Evolutionary conservation across 2,329 filamentous ascomycete species (phyloP).

Genomic region (Penicillium verrucosum): DNA sequence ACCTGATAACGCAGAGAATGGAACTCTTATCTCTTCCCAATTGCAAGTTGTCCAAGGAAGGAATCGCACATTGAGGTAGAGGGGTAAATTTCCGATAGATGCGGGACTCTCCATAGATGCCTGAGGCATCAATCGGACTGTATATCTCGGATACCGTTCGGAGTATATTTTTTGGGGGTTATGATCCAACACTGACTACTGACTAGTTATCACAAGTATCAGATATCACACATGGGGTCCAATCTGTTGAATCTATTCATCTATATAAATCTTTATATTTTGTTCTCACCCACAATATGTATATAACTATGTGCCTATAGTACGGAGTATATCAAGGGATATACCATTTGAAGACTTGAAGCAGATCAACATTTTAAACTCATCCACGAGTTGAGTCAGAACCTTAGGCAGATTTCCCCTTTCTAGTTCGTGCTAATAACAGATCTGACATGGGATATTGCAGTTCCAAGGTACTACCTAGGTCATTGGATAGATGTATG

Average conservation of each 20-base stretch:
- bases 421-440: neutral
- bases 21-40: constrained; percentile 11
- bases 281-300: neutral
- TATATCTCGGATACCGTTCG: neutral
- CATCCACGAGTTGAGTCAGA: neutral
- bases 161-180: neutral
- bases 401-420: neutral
- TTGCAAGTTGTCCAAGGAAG: constrained; percentile 9
- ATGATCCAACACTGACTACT: too few species aligned
- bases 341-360: neutral
- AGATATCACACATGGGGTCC: neutral
- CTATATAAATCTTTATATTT: too few species aligned
- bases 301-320: neutral
- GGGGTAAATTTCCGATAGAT: constrained; percentile 35
- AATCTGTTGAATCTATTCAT: neutral
- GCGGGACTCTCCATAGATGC: constrained; percentile 23
- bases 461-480: neutral
- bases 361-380: neutral
- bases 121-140: constrained; percentile 24
- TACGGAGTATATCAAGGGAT: neutral
- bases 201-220: too few species aligned
- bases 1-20: constrained; percentile 5
- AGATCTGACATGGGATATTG: neutral
- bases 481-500: neutral
- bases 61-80: constrained; percentile 24